Base-by-base conservation (phyloP, 2,329 filamentous ascomycete genomes). In the Aspergillus hortae region DNA sequence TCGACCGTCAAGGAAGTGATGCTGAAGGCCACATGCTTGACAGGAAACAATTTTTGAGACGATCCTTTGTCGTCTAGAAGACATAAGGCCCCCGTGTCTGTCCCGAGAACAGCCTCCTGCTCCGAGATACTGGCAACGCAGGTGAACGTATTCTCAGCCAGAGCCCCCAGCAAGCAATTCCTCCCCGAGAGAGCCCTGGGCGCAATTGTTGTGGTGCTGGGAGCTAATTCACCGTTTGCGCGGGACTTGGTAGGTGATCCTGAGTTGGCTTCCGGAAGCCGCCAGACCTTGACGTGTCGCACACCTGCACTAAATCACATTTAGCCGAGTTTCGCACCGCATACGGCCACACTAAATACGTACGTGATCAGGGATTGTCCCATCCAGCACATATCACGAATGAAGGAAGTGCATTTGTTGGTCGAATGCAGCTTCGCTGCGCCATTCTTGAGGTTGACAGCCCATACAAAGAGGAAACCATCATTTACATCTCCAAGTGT, bases 201-300 rank as follows among this genome's bases (percentile, higher is more conserved):
- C 5, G 70, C 73, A 7, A 75, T 76, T 66, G 57, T 74, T 54
- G 55, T 67, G 50, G 65, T 63, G 65, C 61, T 67, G 61, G 44
- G 66, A 58, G 49, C 52, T 6, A 58, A 57, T 21, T 74, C 74
- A n/a, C 56, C 53, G 56, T 62, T 69, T 65, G 83, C 80, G 56
- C 80, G 82, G 64, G 80, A 70, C 66, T 89, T 90, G 7, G 80
- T 76, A 1, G 88, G 87, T 19, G 87, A 87, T 4, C 74, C 73
- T 15, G 78, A 74, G 40, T 66, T 76, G 51, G 64, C 74, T 23
- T 92, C 90, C 33, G 94, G 89, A 10, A 94, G 80, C 60, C 87
- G 86, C 94, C 94, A 99, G 46, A 95, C 82, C 71, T 96, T 97
- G 69, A 96, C 84, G 73, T 96, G 92, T 23, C 94, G 85, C 47